Evolutionary conservation across 139 green algal species (phyloP), one percentile per base, ranked within the genome.

Genomic region (Chlamydomonas urium): DNA sequence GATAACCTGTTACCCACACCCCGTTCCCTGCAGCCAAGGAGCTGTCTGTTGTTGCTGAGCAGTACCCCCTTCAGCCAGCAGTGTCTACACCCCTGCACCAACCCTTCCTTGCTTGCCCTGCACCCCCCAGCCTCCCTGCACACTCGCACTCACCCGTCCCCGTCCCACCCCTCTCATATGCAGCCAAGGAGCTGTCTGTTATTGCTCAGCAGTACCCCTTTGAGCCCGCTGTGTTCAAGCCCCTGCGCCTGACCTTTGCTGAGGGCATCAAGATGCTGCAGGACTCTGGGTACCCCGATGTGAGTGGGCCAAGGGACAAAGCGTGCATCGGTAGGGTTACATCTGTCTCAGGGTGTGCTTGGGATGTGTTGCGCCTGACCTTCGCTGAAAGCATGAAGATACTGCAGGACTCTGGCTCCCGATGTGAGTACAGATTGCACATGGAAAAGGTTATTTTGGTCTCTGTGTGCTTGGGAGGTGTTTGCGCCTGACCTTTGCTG

Each of bases 221-320:
- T 66, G 84, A 94, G 65, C 81, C 89, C 19, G 82, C 98, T 48
- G 61, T 88, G 63, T 97, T 91, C 74, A 91, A 96, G 75, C 82
- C 85, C 0, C 75, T 94, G 62, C 84, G 91, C 19, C 81, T 99
- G 5, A 90, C 85, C 23, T 98, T 97, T 75, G 81, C 81, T 26
- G 92, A 99, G 83, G 94, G 92, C 66, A 93, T 98, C 67, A 71
- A 93, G 80, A 84, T 99, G 87, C 88, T 98, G 73, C 85, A 92
- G 74, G 80, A 81, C 58, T 68, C 57, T 8, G 71, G 76, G 28
- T 78, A 75, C 70, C 66, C 66, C 1, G 66, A 71, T 68, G 71
- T 75, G 42, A 75, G 70, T 75, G 23, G n/a, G n/a, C n/a, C n/a
- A n/a, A n/a, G n/a, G n/a, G n/a, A n/a, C n/a, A n/a, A n/a, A n/a